Base-by-base conservation (phyloP, 2,329 filamentous ascomycete species). In the Hypoxylon rubiginosum region DNA sequence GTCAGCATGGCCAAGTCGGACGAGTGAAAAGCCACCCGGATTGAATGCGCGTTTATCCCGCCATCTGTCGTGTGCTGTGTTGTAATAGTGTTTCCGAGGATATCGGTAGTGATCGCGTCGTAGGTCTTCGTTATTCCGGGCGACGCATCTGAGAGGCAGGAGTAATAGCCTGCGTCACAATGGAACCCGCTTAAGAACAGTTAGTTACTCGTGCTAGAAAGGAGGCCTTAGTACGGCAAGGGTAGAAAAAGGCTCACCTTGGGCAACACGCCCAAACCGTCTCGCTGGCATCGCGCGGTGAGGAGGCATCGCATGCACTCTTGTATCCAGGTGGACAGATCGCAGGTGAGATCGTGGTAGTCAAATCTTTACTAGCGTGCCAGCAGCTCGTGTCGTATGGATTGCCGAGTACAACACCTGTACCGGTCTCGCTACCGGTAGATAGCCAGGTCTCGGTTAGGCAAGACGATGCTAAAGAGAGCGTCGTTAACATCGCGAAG, bases 181-280 rank as follows among this genome's bases (percentile, higher is more conserved):
- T 30, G 15, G 28, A 64, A 64, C 19, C 58, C 58, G 9, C 49
- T 53, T 19, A 4, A 24, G 8, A n/a, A 3, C 8, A n/a, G 21
- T 54, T 28, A 49, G 50, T 30, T 28, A 34, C 15, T 30, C 36
- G 21, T 4, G 13, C 24, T 8, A 32, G 34, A 2, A 43, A 26
- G 13, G 28, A 26, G 45, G n/a, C 26, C 15, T 46, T 1, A 3
- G 2, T 36, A 39, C 39, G 32, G 11, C n/a, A 15, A 7, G n/a
- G 36, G 17, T 56, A 15, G 8, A 43, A 11, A 11, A 24, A 28
- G 24, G 39, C 61, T 56, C 48, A 59, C 50, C n/a, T 59, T 46
- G 56, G 61, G 34, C 61, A 64, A 17, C 61, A 64, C n/a, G 61
- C 61, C 61, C 61, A 64, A 39, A 59, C 61, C 7, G 61, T 64